Evolutionary conservation across 805 yeast genomes (phyloP).

Genomic region (Lachancea nothofagi): DNA sequence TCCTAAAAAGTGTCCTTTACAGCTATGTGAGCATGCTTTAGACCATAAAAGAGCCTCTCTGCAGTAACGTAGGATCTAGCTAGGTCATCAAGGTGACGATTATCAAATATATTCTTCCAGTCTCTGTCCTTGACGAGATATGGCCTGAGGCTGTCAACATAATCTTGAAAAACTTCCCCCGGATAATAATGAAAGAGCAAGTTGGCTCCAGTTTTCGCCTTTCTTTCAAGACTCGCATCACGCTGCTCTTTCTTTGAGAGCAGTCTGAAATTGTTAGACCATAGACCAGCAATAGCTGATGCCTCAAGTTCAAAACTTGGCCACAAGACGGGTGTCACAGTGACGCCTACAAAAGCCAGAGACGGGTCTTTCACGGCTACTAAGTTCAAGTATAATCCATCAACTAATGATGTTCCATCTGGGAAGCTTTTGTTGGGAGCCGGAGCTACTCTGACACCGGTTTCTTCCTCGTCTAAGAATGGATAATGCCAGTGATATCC

Average conservation of each 20-base stretch:
- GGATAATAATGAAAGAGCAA: constrained; percentile 36
- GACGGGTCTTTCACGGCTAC: constrained; percentile 42
- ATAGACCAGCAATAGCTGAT: constrained; percentile 54
- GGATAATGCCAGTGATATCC: constrained; percentile 38
- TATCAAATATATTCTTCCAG: too few species aligned
- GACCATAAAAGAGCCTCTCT: too few species aligned
- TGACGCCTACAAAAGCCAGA: constrained; percentile 40
- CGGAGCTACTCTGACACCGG: not conserved
- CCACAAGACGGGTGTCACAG: constrained; percentile 41
- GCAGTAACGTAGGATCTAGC: too few species aligned
- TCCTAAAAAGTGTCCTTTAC: too few species aligned
- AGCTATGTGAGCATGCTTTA: too few species aligned
- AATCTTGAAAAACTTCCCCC: too few species aligned
- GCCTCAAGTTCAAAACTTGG: constrained; percentile 47
- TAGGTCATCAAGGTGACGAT: too few species aligned
- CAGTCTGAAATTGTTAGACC: constrained; percentile 39
- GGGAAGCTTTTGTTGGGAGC: constrained; percentile 8
- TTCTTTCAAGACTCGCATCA: constrained; percentile 31
- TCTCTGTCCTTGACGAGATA: too few species aligned
- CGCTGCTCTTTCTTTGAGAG: constrained; percentile 40
- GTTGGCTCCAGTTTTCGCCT: constrained; percentile 20
- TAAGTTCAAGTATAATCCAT: constrained; percentile 41
- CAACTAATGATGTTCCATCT: constrained; percentile 28
- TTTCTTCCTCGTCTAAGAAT: constrained; percentile 11
- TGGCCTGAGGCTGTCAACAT: too few species aligned